phyloP scores from a whole-genome alignment of 2,329 filamentous ascomycete genomes.

The Lachnellula arida region DNA sequence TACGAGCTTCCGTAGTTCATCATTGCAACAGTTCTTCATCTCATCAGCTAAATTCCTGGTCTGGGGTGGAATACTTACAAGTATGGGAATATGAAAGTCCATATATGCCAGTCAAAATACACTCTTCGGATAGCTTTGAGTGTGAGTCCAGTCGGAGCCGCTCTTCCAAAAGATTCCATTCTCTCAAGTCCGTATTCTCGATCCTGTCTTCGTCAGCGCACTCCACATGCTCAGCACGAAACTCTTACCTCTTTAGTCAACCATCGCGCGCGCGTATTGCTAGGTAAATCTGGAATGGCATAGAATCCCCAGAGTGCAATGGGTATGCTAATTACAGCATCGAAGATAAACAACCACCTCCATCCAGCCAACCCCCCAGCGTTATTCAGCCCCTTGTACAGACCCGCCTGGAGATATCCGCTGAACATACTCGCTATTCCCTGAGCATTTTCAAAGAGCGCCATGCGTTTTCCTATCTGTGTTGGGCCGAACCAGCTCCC shows the following conservation, averaged over 20 bases:
- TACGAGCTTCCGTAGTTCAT: neutral
- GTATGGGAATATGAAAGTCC: slow-evolving; percentile 8
- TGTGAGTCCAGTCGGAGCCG: neutral
- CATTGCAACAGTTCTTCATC: neutral
- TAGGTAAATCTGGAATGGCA: slow-evolving; percentile 13
- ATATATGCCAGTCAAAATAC: slow-evolving; percentile 32
- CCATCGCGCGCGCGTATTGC: slow-evolving; percentile 12
- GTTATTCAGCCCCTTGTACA: slow-evolving; percentile 21
- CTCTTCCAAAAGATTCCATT: slow-evolving; percentile 2
- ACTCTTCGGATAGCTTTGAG: slow-evolving; percentile 14
- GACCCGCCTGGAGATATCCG: slow-evolving; percentile 19
- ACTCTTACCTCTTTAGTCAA: too few species aligned
- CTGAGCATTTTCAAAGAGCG: neutral
- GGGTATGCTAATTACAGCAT: slow-evolving; percentile 32
- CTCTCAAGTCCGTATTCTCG: slow-evolving; percentile 35
- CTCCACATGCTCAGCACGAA: too few species aligned
- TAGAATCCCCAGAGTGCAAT: slow-evolving; percentile 24
- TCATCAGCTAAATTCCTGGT: neutral
- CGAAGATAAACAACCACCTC: slow-evolving; percentile 28
- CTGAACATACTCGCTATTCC: slow-evolving; percentile 27
- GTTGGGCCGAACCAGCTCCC: slow-evolving; percentile 4
- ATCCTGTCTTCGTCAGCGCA: slow-evolving; percentile 31
- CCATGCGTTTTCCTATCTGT: slow-evolving; percentile 2
- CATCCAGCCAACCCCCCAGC: slow-evolving; percentile 17
- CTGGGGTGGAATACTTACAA: slow-evolving; percentile 22